Evolutionary conservation across 331 rosid genomes (phyloP).

Genomic region (Prunus yedoensis): DNA sequence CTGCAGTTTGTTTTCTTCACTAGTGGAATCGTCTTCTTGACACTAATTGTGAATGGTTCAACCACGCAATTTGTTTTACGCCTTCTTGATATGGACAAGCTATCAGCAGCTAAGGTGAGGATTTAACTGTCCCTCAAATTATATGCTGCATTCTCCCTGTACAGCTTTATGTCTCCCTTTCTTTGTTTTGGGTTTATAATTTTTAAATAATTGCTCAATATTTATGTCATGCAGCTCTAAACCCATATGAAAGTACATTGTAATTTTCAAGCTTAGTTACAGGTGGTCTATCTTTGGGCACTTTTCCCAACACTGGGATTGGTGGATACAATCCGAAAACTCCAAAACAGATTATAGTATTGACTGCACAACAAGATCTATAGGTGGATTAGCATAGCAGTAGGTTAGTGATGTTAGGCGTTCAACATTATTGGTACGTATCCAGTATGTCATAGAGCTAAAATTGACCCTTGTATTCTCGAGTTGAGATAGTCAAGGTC

Average conservation of each 20-base stretch:
- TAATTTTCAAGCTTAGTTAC: background rate
- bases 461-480: background rate
- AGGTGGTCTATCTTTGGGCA: background rate
- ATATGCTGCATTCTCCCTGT: background rate
- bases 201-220: background rate
- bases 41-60: slow-evolving; percentile 91
- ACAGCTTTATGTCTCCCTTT: background rate
- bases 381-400: too few species aligned
- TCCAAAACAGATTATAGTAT: background rate
- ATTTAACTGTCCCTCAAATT: slow-evolving; percentile 2
- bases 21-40: slow-evolving; percentile 91
- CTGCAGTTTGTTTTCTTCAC: slow-evolving; percentile 94
- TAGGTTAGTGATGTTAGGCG: background rate
- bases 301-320: background rate
- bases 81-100: slow-evolving; percentile 63
- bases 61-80: slow-evolving; percentile 80
- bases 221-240: background rate
- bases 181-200: background rate
- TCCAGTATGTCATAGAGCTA: background rate
- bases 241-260: background rate
- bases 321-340: background rate
- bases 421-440: background rate
- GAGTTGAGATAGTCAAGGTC: background rate
- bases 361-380: background rate
- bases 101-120: slow-evolving; percentile 83